Base-by-base conservation (phyloP, 306 rosid species). In the Casuarina cunninghamiana region DNA sequence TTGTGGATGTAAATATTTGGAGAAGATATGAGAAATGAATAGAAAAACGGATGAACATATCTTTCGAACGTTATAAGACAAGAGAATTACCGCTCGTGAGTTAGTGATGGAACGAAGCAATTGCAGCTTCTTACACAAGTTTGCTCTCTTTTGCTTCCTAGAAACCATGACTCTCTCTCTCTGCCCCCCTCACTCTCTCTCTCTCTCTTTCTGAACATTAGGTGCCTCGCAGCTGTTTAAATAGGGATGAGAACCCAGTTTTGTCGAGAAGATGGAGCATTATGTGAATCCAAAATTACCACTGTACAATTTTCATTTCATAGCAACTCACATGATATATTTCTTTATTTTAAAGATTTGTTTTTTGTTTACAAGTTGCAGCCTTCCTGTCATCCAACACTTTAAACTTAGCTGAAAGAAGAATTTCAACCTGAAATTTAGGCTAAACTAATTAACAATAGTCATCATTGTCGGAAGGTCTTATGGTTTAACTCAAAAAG, bases 101-200 rank as follows among this genome's bases (percentile, higher is more conserved):
- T 75, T 60, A 38, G 86, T 86, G 84, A 86, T 75, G 74, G 91
- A 86, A 67, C 84, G 88, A 84, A 88, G 94, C 41, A 85, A 68
- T 66, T 86, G 90, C 68, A 90, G 78, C 76, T 86, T 88, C 79
- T 83, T 83, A 74, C 81, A 62, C 75, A 83, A n/a, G 61, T 78
- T 62, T 48, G 78, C 78, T 82, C 80, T 81, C 88, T 86, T 88
- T 79, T 88, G 84, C 82, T 67, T 77, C 70, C 77, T 88, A 69
- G 90, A 86, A 72, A 90, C 92, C 94, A 90, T 90, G 35, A 37
- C 44, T 49, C 19, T 75, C 68, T 69, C 51, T 72, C 42, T 66
- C 49, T 21, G 32, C 1, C 32, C 32, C 32, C 32, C 32, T 26
- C 32, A 26, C 32, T 26, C 72, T 13, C 65, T 74, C 74, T 58